Evolutionary conservation across 768 basidiomycete genomes (phyloP).

Genomic region (Termitomyces sp.): DNA sequence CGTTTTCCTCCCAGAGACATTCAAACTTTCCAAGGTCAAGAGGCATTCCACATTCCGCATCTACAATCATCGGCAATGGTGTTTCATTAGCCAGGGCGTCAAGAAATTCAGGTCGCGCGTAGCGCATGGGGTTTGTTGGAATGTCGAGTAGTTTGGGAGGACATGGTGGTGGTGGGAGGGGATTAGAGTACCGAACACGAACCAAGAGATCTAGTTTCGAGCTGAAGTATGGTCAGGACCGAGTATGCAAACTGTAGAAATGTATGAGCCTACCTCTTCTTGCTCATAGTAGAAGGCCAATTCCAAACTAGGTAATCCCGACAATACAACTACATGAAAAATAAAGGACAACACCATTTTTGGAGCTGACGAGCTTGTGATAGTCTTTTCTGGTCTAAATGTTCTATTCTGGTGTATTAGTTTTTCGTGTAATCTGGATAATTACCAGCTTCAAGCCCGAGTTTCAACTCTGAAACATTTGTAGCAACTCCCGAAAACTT

Average conservation of each 20-base stretch:
- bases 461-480: no score
- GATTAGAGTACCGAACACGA: constrained; percentile 91
- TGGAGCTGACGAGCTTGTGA: background rate
- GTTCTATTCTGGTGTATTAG: no score
- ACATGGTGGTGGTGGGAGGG: constrained; percentile 93
- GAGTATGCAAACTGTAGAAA: background rate
- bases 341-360: background rate
- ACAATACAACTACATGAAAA: background rate
- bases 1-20: constrained; percentile 80
- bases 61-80: constrained; percentile 92
- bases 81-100: constrained; percentile 76
- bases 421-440: no score
- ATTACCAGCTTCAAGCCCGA: no score
- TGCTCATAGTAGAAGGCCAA: constrained; percentile 19
- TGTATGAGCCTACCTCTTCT: constrained; percentile 19
- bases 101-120: constrained; percentile 83
- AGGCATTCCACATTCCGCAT: constrained; percentile 96
- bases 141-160: constrained; percentile 94
- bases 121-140: constrained; percentile 85
- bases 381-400: no score
- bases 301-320: background rate
- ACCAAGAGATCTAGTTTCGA: constrained; percentile 89
- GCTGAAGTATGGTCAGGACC: constrained; percentile 16
- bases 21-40: constrained; percentile 83
- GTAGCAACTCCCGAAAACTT: no score